These are phyloP conservation scores for Candida smagusa DNA, from an alignment of 1,139 yeast species.

Conservation along the genomic window DNA sequence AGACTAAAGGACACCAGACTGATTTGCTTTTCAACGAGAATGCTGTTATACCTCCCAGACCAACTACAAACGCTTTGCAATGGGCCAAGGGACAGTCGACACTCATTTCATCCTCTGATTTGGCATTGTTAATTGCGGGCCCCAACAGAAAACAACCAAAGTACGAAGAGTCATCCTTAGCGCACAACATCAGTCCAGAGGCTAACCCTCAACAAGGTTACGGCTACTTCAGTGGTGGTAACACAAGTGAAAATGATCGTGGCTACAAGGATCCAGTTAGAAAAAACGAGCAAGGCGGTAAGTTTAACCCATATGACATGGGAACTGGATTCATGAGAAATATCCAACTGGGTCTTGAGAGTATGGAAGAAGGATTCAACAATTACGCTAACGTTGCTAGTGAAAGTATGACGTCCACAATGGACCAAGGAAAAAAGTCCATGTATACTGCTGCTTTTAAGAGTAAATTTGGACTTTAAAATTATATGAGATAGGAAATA, in stretches of 20 bases:
- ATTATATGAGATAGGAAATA: neutral
- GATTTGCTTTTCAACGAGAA: slow-evolving; percentile 61
- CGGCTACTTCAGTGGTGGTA: slow-evolving; percentile 14
- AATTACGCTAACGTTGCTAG: slow-evolving; percentile 57
- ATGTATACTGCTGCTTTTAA: slow-evolving; percentile 51
- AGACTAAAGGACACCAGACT: slow-evolving; percentile 26
- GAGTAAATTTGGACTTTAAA: slow-evolving; percentile 51
- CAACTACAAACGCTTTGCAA: slow-evolving; percentile 73
- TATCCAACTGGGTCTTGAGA: slow-evolving; percentile 51
- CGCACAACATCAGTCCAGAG: slow-evolving; percentile 51
- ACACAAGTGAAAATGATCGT: slow-evolving; percentile 20
- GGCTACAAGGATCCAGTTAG: slow-evolving; percentile 52
- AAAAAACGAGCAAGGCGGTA: slow-evolving; percentile 19
- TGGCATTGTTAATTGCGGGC: slow-evolving; percentile 58
- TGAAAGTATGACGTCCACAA: slow-evolving; percentile 51
- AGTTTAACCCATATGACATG: slow-evolving; percentile 26
- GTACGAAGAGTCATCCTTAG: slow-evolving; percentile 53
- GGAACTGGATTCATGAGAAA: slow-evolving; percentile 42
- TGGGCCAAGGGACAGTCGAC: slow-evolving; percentile 80
- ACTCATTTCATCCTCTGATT: slow-evolving; percentile 55
- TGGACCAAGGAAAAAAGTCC: slow-evolving; percentile 49
- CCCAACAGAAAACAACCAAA: slow-evolving; percentile 54
- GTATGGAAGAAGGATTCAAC: slow-evolving; percentile 52
- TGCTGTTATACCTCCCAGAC: slow-evolving; percentile 70
- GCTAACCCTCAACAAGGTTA: slow-evolving; percentile 39